These are phyloP conservation scores for Aotearoamyces nothofagi DNA, from an alignment of 2,329 filamentous ascomycete species.

Conservation along the genomic window DNA sequence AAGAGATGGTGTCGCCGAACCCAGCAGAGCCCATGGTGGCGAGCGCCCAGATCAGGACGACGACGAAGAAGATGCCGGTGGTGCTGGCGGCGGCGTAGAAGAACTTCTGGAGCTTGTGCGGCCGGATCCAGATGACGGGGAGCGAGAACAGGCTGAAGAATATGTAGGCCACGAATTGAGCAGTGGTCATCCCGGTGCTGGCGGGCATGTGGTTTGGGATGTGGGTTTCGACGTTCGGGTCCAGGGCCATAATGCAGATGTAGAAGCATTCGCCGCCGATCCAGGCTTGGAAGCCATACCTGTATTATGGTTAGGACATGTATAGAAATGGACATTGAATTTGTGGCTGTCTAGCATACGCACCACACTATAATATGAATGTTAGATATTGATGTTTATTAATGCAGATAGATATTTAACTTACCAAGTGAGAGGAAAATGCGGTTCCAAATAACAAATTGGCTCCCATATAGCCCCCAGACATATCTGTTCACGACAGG, in stretches of 20 bases:
- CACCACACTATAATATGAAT: too few relatives aligned
- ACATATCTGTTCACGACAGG: conserved; percentile 24
- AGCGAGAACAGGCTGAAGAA: conserved; percentile 21
- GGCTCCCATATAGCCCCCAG: conserved; percentile 25
- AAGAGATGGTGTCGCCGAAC: conserved; percentile 4
- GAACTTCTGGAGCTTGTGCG: conserved; percentile 20
- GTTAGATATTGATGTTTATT: too few relatives aligned
- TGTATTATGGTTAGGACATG: too few relatives aligned
- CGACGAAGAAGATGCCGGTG: conserved; percentile 25
- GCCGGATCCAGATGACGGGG: conserved; percentile 26
- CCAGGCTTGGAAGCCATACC: conserved; percentile 30
- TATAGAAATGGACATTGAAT: too few relatives aligned
- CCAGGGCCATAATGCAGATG: conserved; percentile 28
- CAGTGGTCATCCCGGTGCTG: conserved; percentile 23
- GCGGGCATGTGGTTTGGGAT: conserved; percentile 26
- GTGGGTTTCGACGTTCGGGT: conserved; percentile 25
- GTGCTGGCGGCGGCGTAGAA: conserved; percentile 17
- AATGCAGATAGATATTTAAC: too few relatives aligned
- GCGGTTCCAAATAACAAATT: conserved; percentile 21
- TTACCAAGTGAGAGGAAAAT: too few relatives aligned
- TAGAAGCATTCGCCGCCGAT: conserved; percentile 30
- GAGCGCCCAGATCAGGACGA: conserved; percentile 22
- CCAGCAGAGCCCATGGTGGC: conserved; percentile 12
- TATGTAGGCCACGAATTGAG: conserved; percentile 22
- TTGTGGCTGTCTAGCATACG: not conserved